Evolutionary conservation across 2,329 filamentous ascomycete species (phyloP), one percentile per base, ranked within the genome.

Genomic region (Cytospora chrysosperma): DNA sequence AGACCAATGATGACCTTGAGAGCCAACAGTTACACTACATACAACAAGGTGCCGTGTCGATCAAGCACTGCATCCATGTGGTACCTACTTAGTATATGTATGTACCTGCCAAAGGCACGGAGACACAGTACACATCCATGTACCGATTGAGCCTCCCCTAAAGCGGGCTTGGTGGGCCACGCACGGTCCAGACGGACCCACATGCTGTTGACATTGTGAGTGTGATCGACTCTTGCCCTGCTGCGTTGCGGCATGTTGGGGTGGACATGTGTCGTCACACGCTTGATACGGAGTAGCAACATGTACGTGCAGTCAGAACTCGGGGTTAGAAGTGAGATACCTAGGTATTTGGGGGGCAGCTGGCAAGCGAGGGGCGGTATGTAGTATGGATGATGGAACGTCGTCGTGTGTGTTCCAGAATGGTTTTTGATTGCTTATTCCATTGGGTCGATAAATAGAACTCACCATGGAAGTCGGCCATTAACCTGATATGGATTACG

Each of bases 401-500:
- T 37, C 34, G 34, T 40, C n/a, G 37, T 26, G 34, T 13, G 13
- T 13, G 32, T 34, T 34, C 21, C 26, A 60, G 32, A n/a, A 34
- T 34, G 24, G 34, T 53, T 17, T 24, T 26, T 47, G 37, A 28
- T 28, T 7, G 10, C 56, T 56, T 24, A 24, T 56, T 34, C 50
- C 27, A 58, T 53, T 59, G 61, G 50, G 26, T 34, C 24, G 30
- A 27, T 21, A 32, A 15, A 50, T 27, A 50, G 34, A 27, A 32
- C 24, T 28, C n/a, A 19, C 8, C 24, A 21, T 54, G 62, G 59
- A 58, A 64, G 62, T 61, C 62, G 62, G 62, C 28, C 53, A 34
- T 47, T 52, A 58, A 51, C 58, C 53, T 61, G 62, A 64, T 57
- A 56, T 52, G 62, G 62, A 52, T 56, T 57, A 61, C 58, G 62